Conservation (phyloP, 352 stramenopile species). For the Pythium chondricola region DNA sequence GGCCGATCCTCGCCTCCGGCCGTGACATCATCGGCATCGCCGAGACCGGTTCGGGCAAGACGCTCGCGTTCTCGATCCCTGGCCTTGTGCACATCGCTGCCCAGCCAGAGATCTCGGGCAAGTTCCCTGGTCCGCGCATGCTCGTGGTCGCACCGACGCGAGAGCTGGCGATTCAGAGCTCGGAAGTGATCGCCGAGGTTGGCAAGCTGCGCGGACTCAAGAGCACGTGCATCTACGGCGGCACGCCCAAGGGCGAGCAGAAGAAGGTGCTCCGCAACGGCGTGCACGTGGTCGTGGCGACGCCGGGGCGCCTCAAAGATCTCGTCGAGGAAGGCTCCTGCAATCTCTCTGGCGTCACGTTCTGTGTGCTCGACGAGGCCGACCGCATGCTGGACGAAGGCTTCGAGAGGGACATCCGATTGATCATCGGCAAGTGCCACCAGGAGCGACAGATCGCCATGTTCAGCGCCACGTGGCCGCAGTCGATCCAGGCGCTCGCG, state of each 20-base stretch:
- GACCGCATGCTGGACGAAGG: slow-evolving; percentile 93
- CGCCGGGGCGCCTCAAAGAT: slow-evolving; percentile 93
- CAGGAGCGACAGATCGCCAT: slow-evolving; percentile 93
- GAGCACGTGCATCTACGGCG: slow-evolving; percentile 93
- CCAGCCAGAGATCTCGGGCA: slow-evolving; percentile 45
- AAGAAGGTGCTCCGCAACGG: slow-evolving; percentile 83
- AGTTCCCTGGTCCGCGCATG: slow-evolving; percentile 81
- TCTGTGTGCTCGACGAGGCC: slow-evolving; percentile 95
- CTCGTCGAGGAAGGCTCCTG: slow-evolving; percentile 77
- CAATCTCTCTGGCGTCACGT: slow-evolving; percentile 87
- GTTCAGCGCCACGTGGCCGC: slow-evolving; percentile 96
- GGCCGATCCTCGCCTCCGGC: slow-evolving; percentile 85
- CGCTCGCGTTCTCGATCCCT: slow-evolving; percentile 94
- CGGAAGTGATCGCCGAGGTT: slow-evolving; percentile 89
- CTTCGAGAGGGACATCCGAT: slow-evolving; percentile 93
- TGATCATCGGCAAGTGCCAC: slow-evolving; percentile 80
- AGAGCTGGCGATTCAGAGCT: slow-evolving; percentile 93
- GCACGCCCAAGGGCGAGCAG: slow-evolving; percentile 93
- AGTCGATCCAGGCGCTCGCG: slow-evolving; percentile 94
- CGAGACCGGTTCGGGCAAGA: slow-evolving; percentile 96
- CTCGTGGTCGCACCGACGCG: slow-evolving; percentile 92
- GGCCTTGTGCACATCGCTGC: slow-evolving; percentile 84
- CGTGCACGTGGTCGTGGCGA: slow-evolving; percentile 93
- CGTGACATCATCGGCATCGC: slow-evolving; percentile 90
- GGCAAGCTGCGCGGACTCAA: slow-evolving; percentile 83